Conservation (phyloP, 441 rosid genomes). For the Flueggea neowawraea region DNA sequence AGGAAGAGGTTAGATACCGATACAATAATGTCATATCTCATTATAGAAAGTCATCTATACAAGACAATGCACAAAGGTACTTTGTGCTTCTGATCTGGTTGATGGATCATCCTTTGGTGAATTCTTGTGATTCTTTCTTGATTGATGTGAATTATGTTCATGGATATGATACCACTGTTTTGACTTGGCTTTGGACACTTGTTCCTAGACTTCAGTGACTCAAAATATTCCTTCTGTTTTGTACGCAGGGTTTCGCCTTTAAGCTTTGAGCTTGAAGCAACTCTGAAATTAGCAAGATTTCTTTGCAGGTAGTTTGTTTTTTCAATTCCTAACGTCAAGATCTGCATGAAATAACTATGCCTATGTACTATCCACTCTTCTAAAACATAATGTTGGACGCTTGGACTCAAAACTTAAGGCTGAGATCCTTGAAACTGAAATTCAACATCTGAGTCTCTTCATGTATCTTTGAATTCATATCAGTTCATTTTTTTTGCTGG, state of each 20-base stretch:
- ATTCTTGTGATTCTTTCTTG: too few relatives aligned
- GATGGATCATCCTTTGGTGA: background rate
- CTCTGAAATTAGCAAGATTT: constrained; percentile 88
- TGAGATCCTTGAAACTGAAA: too few relatives aligned
- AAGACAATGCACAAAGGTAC: constrained; percentile 91
- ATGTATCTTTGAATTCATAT: too few relatives aligned
- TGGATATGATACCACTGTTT: too few relatives aligned
- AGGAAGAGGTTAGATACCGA: constrained; percentile 80
- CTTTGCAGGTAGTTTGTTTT: constrained; percentile 71
- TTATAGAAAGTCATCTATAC: constrained; percentile 92
- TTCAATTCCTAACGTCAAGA: too few relatives aligned
- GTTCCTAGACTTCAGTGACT: too few relatives aligned
- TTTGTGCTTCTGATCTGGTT: constrained; percentile 2
- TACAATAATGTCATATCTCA: constrained; percentile 75
- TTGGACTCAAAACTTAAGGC: too few relatives aligned
- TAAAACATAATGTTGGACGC: background rate
- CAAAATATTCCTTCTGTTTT: constrained; percentile 8
- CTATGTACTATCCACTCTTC: too few relatives aligned
- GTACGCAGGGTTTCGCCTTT: constrained; percentile 87
- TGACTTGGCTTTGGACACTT: too few relatives aligned
- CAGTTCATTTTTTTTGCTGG: too few relatives aligned
- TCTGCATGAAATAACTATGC: too few relatives aligned
- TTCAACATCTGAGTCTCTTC: too few relatives aligned
- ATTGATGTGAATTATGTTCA: background rate
- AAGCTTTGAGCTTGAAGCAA: constrained; percentile 98